Conservation (phyloP, 129 eudicot species). For the Scalesia atractyloides region DNA sequence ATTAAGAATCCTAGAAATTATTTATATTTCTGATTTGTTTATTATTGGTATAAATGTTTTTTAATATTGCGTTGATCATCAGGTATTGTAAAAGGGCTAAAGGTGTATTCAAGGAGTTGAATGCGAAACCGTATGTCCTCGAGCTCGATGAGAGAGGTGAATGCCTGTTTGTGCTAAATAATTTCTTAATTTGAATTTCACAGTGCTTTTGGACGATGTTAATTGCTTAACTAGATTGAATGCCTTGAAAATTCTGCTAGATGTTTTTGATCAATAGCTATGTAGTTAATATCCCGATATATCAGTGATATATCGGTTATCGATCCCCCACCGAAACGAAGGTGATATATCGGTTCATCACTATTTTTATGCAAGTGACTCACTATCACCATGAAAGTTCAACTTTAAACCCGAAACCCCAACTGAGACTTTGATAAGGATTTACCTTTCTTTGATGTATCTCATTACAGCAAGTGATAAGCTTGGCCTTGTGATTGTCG, state of each 20-base stretch:
- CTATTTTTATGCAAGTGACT: not conserved
- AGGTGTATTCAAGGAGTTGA: conserved; percentile 78
- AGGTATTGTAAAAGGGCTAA: conserved; percentile 96
- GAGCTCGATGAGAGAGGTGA: conserved; percentile 97
- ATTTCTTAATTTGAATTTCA: not conserved
- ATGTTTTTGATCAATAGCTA: not conserved
- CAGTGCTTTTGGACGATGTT: conserved; percentile 1
- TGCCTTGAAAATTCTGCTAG: not conserved
- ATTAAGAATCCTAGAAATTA: not conserved
- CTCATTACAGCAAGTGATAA: not conserved
- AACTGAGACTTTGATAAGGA: not conserved
- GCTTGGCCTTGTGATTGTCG: not conserved
- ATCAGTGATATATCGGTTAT: no score
- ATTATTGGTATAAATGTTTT: not conserved
- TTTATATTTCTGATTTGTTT: not conserved
- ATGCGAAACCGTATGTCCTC: conserved; percentile 70
- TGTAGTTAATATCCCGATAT: no score
- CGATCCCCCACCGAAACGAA: no score
- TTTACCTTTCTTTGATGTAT: not conserved
- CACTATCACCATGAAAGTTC: not conserved
- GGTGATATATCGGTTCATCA: no score
- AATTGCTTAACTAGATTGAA: not conserved
- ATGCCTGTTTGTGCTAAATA: not conserved
- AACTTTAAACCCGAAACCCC: not conserved
- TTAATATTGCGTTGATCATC: conserved; percentile 28